Percentiles rank a stretch among this genome's conserved stretches.
Conservation (phyloP, 2,329 filamentous ascomycete genomes). For the Diplodia sapinea region DNA sequence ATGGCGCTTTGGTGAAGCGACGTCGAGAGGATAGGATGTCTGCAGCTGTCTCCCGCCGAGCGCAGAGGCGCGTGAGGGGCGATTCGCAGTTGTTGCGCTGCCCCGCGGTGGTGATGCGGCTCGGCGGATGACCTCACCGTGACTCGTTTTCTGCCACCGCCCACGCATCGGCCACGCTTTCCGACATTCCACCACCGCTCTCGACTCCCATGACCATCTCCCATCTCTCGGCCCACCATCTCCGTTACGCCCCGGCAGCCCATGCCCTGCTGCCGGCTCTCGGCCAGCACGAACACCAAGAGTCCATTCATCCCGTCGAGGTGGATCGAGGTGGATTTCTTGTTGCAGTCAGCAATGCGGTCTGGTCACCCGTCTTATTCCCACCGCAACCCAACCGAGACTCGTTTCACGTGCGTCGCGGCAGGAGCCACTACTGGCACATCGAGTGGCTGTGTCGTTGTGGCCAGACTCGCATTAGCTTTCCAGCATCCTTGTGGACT, state of each 20-base stretch:
- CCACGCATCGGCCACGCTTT: slow-evolving; percentile 4
- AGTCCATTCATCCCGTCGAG: background rate
- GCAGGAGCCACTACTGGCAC: too few relatives aligned
- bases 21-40: too few relatives aligned
- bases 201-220: background rate
- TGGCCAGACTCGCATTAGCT: too few relatives aligned
- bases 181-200: background rate
- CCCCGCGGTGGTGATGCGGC: background rate
- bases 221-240: background rate
- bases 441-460: too few relatives aligned
- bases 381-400: too few relatives aligned
- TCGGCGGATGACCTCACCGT: slow-evolving; percentile 1
- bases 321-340: too few relatives aligned
- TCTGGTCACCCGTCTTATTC: too few relatives aligned
- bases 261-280: background rate
- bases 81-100: background rate
- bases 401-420: too few relatives aligned
- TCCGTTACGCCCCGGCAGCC: background rate
- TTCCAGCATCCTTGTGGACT: background rate
- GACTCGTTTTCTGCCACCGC: slow-evolving; percentile 18
- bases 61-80: background rate
- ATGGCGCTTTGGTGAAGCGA: background rate
- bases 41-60: too few relatives aligned
- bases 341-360: too few relatives aligned
- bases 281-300: background rate